These are phyloP conservation scores for Cephalotrichum gorgonifer DNA, from an alignment of 2,329 filamentous ascomycete species.

Conservation along the genomic window DNA sequence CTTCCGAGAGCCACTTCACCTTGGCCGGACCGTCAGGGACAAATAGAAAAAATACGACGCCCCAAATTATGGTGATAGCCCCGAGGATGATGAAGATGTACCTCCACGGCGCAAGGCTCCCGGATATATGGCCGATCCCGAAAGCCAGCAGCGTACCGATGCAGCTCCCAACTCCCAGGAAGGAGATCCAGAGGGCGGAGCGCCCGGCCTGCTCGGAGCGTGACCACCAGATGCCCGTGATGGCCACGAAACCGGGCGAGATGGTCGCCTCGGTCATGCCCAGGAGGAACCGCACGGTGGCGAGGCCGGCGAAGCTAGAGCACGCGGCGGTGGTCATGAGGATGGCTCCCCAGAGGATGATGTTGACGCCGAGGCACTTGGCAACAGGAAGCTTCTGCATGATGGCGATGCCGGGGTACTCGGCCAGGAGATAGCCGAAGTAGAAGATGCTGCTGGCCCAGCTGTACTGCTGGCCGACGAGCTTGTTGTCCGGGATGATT, in stretches of 20 bases:
- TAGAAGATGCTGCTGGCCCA: conserved; percentile 21
- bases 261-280: conserved; percentile 36
- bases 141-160: conserved; percentile 20
- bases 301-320: conserved; percentile 9
- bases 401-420: conserved; percentile 22
- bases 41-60: conserved; percentile 32
- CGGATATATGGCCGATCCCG: conserved; percentile 18
- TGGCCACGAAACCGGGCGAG: conserved; percentile 37
- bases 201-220: conserved; percentile 2
- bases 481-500: conserved; percentile 15
- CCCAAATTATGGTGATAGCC: conserved; percentile 37
- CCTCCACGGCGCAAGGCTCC: conserved; percentile 12
- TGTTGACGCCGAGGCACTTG: conserved; percentile 15
- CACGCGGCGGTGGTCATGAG: conserved; percentile 13
- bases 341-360: conserved; percentile 12
- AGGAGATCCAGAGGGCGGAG: not conserved
- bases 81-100: conserved; percentile 51
- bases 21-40: conserved; percentile 30
- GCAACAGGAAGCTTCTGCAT: conserved; percentile 13
- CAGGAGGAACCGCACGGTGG: conserved; percentile 30
- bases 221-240: conserved; percentile 29
- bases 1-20: conserved; percentile 12
- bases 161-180: conserved; percentile 8
- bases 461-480: conserved; percentile 19
- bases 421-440: conserved; percentile 16